phyloP scores from a whole-genome alignment of 23 red algal genomes.

The Pyropia yezoensis region DNA sequence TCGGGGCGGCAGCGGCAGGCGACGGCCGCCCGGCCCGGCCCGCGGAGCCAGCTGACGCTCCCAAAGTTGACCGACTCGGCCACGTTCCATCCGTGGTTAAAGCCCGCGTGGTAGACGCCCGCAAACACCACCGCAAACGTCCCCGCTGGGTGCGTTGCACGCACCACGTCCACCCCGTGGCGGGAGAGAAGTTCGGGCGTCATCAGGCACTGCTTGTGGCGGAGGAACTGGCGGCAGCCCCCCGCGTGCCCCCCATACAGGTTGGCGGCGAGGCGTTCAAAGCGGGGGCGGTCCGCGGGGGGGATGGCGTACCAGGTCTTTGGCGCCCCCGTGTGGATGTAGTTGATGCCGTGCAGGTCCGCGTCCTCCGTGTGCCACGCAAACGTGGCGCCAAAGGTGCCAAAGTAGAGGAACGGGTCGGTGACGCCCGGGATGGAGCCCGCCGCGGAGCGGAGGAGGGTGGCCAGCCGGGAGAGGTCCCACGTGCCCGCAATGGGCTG shows the following conservation, averaged over 20 bases:
- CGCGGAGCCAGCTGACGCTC: background rate
- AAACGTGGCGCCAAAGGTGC: constrained; percentile 21
- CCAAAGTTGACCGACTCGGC: constrained; percentile 46
- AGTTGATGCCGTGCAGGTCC: constrained; percentile 36
- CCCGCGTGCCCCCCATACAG: background rate
- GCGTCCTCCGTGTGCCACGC: constrained; percentile 44
- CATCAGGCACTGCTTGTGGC: constrained; percentile 9
- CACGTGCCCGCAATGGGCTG: background rate
- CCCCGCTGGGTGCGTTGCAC: background rate
- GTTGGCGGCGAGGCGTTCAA: background rate
- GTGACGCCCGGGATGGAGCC: constrained; percentile 18
- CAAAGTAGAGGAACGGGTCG: constrained; percentile 45
- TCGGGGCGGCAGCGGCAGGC: background rate
- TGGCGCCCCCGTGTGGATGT: constrained; percentile 15
- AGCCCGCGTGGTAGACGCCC: constrained; percentile 47
- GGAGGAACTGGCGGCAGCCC: constrained; percentile 6
- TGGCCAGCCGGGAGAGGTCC: background rate
- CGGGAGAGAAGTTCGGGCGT: background rate
- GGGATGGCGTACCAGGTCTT: constrained; percentile 4
- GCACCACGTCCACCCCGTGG: background rate
- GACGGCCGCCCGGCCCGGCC: background rate
- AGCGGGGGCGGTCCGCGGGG: background rate
- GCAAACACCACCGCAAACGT: constrained; percentile 6
- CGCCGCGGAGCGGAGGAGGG: background rate
- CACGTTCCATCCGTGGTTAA: constrained; percentile 31